These are phyloP conservation scores for Plectosphaerella cucumerina DNA, from an alignment of 2,329 filamentous ascomycete species.

Conservation along the genomic window DNA sequence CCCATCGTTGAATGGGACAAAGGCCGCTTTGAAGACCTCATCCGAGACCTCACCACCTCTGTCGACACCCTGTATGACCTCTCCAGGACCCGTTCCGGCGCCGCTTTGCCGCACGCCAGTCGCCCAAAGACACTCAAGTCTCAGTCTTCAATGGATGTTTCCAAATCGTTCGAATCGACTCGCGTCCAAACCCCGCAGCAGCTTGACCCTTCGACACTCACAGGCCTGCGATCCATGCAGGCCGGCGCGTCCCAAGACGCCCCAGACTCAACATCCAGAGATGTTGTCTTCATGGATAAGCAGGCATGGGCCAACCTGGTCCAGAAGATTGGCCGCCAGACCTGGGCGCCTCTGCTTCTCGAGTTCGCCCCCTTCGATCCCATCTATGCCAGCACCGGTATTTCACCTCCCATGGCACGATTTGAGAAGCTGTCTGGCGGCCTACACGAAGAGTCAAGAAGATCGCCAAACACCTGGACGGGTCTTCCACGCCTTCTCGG, in stretches of 20 bases:
- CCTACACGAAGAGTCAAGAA: constrained; percentile 49
- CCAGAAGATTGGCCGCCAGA: constrained; percentile 33
- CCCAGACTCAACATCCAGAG: constrained; percentile 25
- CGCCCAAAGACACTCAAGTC: constrained; percentile 31
- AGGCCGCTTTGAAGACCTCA: constrained; percentile 68
- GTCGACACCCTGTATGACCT: constrained; percentile 79
- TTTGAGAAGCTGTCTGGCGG: constrained; percentile 60
- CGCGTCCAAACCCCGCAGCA: constrained; percentile 58
- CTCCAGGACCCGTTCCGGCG: constrained; percentile 58
- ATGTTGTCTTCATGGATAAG: constrained; percentile 46
- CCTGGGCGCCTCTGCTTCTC: constrained; percentile 57
- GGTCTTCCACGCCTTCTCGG: constrained; percentile 58
- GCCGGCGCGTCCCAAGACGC: constrained; percentile 23
- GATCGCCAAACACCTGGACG: constrained; percentile 52
- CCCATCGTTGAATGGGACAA: constrained; percentile 63
- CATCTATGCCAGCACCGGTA: constrained; percentile 58
- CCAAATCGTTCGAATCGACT: constrained; percentile 52
- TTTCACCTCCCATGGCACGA: constrained; percentile 59
- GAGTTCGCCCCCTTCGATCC: constrained; percentile 66
- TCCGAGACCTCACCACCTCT: constrained; percentile 69
- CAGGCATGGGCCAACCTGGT: constrained; percentile 47
- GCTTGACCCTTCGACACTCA: constrained; percentile 51
- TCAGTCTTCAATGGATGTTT: constrained; percentile 35
- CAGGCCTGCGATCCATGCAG: constrained; percentile 39
- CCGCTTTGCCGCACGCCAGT: constrained; percentile 24